These are phyloP conservation scores for Lepidium campestre DNA, from an alignment of 441 rosid genomes.

Conservation along the genomic window DNA sequence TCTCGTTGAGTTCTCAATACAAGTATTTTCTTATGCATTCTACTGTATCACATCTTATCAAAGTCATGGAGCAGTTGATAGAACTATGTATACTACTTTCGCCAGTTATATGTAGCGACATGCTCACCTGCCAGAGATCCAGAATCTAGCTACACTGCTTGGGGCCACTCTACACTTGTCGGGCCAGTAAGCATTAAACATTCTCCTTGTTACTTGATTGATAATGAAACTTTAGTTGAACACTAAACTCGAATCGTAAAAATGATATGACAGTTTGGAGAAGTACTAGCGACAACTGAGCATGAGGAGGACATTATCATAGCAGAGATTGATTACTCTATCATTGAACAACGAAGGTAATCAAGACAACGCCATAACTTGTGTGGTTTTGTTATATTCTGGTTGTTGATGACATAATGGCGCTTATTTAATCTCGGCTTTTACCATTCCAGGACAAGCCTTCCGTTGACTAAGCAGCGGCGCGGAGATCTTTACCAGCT, in stretches of 20 bases:
- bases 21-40: not conserved
- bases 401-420: not conserved
- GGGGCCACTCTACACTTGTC: slow-evolving; percentile 97
- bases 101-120: slow-evolving; percentile 85
- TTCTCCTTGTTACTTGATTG: not conserved
- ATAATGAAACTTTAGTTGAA: slow-evolving; percentile 1
- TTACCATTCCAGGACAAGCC: slow-evolving; percentile 45
- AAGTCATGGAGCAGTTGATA: not conserved
- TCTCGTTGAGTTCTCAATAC: not conserved
- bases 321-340: slow-evolving; percentile 78
- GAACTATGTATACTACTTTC: not conserved
- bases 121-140: slow-evolving; percentile 90
- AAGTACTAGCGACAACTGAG: slow-evolving; percentile 81
- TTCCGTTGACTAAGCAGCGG: slow-evolving; percentile 68
- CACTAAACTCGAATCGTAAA: not conserved
- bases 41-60: not conserved
- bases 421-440: not conserved
- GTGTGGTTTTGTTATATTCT: not conserved
- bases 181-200: slow-evolving; percentile 67
- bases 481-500: slow-evolving; percentile 91
- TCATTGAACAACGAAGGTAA: slow-evolving; percentile 72
- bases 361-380: not conserved
- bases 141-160: slow-evolving; percentile 75
- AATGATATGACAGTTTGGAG: slow-evolving; percentile 67
- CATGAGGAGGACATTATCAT: slow-evolving; percentile 72